Percentiles rank a stretch among this genome's conserved stretches.
Evolutionary conservation across 306 rosid genomes (phyloP).

Genomic region (Prunus kanzakura): DNA sequence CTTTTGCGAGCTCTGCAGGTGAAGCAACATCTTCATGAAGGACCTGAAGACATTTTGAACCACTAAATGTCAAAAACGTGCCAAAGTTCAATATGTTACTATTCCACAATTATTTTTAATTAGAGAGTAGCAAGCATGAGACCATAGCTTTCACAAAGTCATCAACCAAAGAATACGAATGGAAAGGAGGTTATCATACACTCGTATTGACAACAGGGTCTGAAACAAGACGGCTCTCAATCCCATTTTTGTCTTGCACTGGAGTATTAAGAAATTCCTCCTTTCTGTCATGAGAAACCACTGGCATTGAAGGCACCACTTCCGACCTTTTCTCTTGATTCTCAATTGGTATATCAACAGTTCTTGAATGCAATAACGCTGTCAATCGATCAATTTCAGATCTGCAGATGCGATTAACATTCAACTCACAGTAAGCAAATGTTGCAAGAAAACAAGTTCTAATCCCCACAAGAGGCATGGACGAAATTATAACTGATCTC

Average conservation of each 20-base stretch:
- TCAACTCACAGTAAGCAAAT: neutral
- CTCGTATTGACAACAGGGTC: slow-evolving; percentile 44
- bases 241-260: slow-evolving; percentile 32
- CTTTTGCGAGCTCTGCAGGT: slow-evolving; percentile 87
- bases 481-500: too few relatives aligned
- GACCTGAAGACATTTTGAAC: slow-evolving; percentile 49
- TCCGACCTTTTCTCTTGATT: slow-evolving; percentile 45
- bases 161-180: neutral
- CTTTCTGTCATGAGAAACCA: slow-evolving; percentile 31
- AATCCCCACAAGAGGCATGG: neutral
- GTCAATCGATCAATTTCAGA: slow-evolving; percentile 86
- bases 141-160: neutral
- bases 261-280: slow-evolving; percentile 40
- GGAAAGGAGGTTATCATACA: slow-evolving; percentile 39
- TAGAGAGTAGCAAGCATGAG: neutral
- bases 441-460: neutral
- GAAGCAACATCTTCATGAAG: slow-evolving; percentile 75
- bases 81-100: slow-evolving; percentile 8
- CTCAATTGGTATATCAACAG: slow-evolving; percentile 46
- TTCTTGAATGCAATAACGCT: slow-evolving; percentile 70
- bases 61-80: slow-evolving; percentile 26
- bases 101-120: neutral
- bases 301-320: slow-evolving; percentile 33
- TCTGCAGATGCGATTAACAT: slow-evolving; percentile 41
- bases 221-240: slow-evolving; percentile 33